These are phyloP conservation scores for Carex pumila DNA, from an alignment of 176 grass and related monocot species.

Conservation along the genomic window DNA sequence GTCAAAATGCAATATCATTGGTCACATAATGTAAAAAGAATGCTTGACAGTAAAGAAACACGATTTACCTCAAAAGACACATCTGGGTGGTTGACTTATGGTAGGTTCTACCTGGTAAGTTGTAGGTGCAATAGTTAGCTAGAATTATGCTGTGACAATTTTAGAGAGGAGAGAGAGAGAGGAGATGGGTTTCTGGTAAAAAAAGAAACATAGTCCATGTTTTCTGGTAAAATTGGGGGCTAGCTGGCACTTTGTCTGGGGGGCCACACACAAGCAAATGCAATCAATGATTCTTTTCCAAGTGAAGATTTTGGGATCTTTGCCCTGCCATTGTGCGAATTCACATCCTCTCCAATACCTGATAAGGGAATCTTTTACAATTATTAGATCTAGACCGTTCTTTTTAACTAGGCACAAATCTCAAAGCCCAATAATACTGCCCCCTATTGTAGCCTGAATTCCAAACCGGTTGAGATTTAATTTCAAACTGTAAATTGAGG, in stretches of 20 bases:
- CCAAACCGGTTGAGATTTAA: too few relatives aligned
- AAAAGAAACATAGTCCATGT: not conserved
- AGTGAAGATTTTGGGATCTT: not conserved
- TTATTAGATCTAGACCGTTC: too few relatives aligned
- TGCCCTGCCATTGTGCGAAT: not conserved
- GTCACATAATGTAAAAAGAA: not conserved
- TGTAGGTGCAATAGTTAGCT: not conserved
- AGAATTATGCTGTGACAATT: not conserved
- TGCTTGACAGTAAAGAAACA: not conserved
- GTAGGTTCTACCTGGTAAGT: not conserved
- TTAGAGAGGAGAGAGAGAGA: not conserved
- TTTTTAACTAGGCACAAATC: too few relatives aligned
- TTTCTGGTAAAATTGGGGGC: not conserved
- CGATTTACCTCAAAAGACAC: not conserved
- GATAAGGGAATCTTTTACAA: too few relatives aligned
- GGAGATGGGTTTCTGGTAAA: not conserved
- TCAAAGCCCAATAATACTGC: too few relatives aligned
- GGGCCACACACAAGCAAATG: not conserved
- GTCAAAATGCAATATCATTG: not conserved
- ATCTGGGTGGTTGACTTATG: not conserved
- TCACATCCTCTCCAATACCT: too few relatives aligned
- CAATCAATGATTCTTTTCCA: constrained; percentile 6
- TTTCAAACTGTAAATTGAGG: too few relatives aligned
- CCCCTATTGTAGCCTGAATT: too few relatives aligned
- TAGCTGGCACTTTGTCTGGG: constrained; percentile 5